Evolutionary conservation across 352 stramenopile genomes (phyloP).

Genomic region (Globisporangium middletonii): DNA sequence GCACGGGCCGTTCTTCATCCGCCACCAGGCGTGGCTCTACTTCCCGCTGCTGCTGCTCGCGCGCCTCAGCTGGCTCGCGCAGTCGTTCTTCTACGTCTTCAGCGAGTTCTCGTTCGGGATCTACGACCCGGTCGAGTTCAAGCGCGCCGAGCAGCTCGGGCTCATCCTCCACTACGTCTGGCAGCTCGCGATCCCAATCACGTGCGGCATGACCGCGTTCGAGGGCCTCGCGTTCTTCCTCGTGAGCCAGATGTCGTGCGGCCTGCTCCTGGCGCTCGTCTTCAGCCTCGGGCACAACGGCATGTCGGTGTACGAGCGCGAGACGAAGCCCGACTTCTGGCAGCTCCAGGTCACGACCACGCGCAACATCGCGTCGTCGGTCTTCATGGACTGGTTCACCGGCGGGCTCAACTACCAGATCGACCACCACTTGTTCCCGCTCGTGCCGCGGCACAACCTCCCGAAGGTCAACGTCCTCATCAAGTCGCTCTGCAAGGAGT

Average conservation of each 20-base stretch:
- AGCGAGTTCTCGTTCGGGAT: constrained; percentile 71
- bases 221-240: constrained; percentile 81
- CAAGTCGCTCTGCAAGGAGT: constrained; percentile 96
- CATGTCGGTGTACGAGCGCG: constrained; percentile 96
- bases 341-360: constrained; percentile 98
- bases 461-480: constrained; percentile 92
- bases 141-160: constrained; percentile 65
- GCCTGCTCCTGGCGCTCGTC: constrained; percentile 93
- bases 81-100: constrained; percentile 96
- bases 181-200: constrained; percentile 82
- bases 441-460: constrained; percentile 96
- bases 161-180: constrained; percentile 90
- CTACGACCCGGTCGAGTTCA: constrained; percentile 87
- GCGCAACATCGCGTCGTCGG: constrained; percentile 92
- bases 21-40: constrained; percentile 93
- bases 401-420: constrained; percentile 98
- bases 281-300: constrained; percentile 98
- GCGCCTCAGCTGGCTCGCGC: constrained; percentile 94
- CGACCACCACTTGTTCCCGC: constrained; percentile 98
- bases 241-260: constrained; percentile 85
- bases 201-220: constrained; percentile 55
- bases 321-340: constrained; percentile 96
- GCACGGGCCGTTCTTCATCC: constrained; percentile 89
- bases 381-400: constrained; percentile 98
- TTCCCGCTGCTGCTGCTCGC: constrained; percentile 97